These are phyloP conservation scores for Tolypocladium sp. DNA, from an alignment of 2,329 filamentous ascomycete species.

Conservation along the genomic window DNA sequence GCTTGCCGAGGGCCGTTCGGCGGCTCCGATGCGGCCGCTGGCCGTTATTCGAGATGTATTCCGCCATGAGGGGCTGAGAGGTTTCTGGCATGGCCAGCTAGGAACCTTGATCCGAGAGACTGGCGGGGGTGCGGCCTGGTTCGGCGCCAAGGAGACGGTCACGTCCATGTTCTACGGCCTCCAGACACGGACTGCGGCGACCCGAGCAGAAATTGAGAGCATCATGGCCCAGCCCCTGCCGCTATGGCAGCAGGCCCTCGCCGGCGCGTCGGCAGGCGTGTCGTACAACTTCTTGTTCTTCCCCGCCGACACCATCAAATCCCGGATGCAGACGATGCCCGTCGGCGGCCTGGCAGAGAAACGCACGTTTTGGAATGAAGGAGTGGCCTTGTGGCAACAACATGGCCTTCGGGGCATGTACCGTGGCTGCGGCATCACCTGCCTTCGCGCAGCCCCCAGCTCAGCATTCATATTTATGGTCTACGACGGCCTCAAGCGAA, in stretches of 20 bases:
- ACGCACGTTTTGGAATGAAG: constrained; percentile 65
- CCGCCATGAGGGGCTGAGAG: constrained; percentile 68
- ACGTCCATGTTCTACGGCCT: constrained; percentile 58
- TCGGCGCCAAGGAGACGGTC: constrained; percentile 79
- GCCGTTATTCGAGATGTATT: constrained; percentile 72
- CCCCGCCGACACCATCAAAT: constrained; percentile 95
- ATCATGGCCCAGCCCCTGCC: constrained; percentile 50
- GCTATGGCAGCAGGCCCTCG: constrained; percentile 77
- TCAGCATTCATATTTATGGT: constrained; percentile 98
- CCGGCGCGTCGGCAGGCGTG: constrained; percentile 82
- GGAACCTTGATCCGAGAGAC: constrained; percentile 92
- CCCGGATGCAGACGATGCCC: constrained; percentile 86
- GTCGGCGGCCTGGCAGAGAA: constrained; percentile 45
- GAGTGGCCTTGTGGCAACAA: constrained; percentile 66
- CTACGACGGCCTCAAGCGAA: constrained; percentile 74
- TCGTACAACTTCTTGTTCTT: constrained; percentile 97
- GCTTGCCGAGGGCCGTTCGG: constrained; percentile 28
- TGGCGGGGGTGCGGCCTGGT: constrained; percentile 91
- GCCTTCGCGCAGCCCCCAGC: constrained; percentile 77
- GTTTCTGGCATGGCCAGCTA: constrained; percentile 93
- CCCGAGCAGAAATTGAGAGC: constrained; percentile 28
- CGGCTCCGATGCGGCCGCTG: constrained; percentile 51
- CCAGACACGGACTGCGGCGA: constrained; percentile 33
- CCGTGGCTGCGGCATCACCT: constrained; percentile 90
- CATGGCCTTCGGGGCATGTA: constrained; percentile 82